Conservation (phyloP, 2,329 filamentous ascomycete genomes). For the Alternaria alternata region DNA sequence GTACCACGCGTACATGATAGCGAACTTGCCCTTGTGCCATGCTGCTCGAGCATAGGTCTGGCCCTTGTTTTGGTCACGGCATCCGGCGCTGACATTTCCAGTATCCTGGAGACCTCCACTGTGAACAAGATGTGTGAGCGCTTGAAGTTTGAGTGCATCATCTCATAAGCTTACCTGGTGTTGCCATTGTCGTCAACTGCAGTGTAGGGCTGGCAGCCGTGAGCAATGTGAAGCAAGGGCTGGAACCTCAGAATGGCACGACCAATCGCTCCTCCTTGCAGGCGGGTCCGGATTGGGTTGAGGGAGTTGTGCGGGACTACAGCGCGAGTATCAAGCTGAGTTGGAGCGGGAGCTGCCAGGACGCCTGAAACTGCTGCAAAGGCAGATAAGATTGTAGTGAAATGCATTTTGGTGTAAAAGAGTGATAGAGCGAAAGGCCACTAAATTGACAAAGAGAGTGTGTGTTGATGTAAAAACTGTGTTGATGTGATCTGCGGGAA, state of each 20-base stretch:
- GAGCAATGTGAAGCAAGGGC: slow-evolving; percentile 5
- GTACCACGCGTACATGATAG: slow-evolving; percentile 9
- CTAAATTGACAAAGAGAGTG: neutral
- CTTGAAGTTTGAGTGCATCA: neutral
- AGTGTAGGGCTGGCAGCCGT: slow-evolving; percentile 6
- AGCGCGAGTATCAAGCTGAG: neutral
- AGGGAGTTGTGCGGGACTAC: slow-evolving; percentile 1
- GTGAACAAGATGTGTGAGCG: neutral
- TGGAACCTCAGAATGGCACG: slow-evolving; percentile 2
- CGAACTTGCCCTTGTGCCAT: slow-evolving; percentile 7
- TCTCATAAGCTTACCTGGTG: slow-evolving; percentile 1
- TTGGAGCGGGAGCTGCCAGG: neutral
- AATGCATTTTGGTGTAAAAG: neutral
- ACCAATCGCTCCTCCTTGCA: slow-evolving; percentile 6
- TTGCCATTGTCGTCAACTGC: slow-evolving; percentile 4
- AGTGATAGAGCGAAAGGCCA: neutral
- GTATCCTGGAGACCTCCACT: slow-evolving; percentile 5
- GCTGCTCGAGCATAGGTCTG: slow-evolving; percentile 6
- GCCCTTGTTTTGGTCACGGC: neutral
- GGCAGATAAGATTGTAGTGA: neutral
- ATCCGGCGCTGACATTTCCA: neutral
- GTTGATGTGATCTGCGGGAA: neutral
- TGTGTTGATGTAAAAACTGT: neutral
- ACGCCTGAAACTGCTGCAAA: neutral
- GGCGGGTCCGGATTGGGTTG: slow-evolving; percentile 3